Evolutionary conservation across 2,329 filamentous ascomycete species (phyloP).

Genomic region (Fusarium sp.): DNA sequence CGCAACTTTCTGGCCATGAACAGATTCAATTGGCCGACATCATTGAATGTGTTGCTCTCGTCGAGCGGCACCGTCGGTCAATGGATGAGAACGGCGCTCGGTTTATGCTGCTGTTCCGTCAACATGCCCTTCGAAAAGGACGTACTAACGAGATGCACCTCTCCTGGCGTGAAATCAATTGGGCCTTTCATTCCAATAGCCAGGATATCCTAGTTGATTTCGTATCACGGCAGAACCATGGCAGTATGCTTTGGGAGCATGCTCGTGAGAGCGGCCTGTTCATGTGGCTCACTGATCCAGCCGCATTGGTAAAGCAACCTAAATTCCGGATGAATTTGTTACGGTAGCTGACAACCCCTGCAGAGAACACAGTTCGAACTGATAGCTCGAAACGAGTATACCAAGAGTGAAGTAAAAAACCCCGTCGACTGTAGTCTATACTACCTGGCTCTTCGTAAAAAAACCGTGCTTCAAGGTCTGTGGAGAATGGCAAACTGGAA

Average conservation of each 20-base stretch:
- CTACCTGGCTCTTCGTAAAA: constrained; percentile 92
- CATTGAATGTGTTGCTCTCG: constrained; percentile 84
- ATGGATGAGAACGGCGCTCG: constrained; percentile 91
- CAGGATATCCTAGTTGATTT: constrained; percentile 93
- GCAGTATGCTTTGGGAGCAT: constrained; percentile 84
- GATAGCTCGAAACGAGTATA: constrained; percentile 95
- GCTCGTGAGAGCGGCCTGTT: constrained; percentile 91
- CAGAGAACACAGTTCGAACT: constrained; percentile 80
- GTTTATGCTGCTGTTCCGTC: constrained; percentile 89
- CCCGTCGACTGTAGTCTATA: constrained; percentile 92
- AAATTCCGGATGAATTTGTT: not conserved
- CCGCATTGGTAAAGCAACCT: constrained; percentile 72
- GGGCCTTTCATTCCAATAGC: constrained; percentile 86
- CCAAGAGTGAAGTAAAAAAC: constrained; percentile 86
- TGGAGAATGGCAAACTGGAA: constrained; percentile 97
- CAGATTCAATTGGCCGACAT: constrained; percentile 89
- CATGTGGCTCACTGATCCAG: constrained; percentile 89
- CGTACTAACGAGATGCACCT: constrained; percentile 75
- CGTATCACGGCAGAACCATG: constrained; percentile 82
- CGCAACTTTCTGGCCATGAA: constrained; percentile 85
- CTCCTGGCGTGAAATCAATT: constrained; percentile 84
- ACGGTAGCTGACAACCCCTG: constrained; percentile 18
- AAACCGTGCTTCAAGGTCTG: constrained; percentile 87
- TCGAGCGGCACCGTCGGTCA: constrained; percentile 88
- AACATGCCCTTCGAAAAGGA: constrained; percentile 78